Evolutionary conservation across 208 protist species (phyloP), one percentile per base, ranked within the genome.

Genomic region (Trypanosoma platydactyli): DNA sequence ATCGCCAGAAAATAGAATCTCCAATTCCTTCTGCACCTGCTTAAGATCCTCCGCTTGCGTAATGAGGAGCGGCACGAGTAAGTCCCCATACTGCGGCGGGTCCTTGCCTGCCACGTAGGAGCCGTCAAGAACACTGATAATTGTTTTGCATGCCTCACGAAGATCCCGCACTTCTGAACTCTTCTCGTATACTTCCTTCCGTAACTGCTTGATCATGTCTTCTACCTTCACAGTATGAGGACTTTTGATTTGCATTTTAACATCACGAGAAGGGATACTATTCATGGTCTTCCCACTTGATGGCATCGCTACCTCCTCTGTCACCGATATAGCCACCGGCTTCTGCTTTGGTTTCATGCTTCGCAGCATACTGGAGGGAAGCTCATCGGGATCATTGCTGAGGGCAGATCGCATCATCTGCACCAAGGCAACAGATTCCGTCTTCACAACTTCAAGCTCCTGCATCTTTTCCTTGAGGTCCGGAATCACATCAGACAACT

Each of bases 301-400:
- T 38, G 33, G 5, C 33, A 38, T 38, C 33, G 71, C 50, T 40
- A 53, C 65, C 4, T 51, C 48, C 20, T 56, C 68, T 45, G 66
- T 33, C 25, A 76, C 54, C 12, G 73, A 41, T 22, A 74, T 72
- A 1, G 81, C 62, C 15, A 82, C 41, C 0, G 81, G 81, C 68
- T 91, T 88, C 45, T 71, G 79, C 60, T 88, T 91, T 29, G 81
- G 76, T 51, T 68, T 79, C 44, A 91, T 50, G 29, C 50, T 52
- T 30, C 71, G 64, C 15, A 64, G 59, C 33, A 70, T 70, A 57
- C 44, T 62, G 44, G 30, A 56, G 27, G 71, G 50, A 15, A 40
- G 41, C 5, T 60, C 64, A 25, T 68, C 38, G 7, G 63, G 38
- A 13, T 83, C 71, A 57, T 78, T 77, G 63, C 81, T 63, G 33